Base-by-base conservation (phyloP, 2,329 filamentous ascomycete genomes). In the Aureobasidium pullulans region DNA sequence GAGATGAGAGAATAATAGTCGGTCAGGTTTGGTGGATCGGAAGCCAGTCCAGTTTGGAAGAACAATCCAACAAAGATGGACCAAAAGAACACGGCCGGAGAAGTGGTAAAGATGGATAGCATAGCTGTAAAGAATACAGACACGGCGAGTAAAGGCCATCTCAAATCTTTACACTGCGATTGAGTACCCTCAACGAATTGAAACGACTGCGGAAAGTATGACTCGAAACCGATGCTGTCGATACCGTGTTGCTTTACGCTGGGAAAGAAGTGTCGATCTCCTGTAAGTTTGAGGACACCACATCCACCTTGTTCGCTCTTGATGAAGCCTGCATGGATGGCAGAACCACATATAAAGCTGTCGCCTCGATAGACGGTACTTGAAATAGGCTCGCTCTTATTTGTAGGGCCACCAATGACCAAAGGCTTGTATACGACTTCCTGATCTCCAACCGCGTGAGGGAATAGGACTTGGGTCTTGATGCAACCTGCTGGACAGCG, bases 131-230 rank as follows among this genome's bases (percentile, higher is more conserved):
- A 96, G 53, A 85, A 83, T 28, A 93, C 79, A 0, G 91, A 95
- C 7, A 97, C 81, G 15, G 83, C 88, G 9, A 99, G 81, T 3
- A 96, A 76, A 1, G 87, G 81, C 94, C 94, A 99, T 46, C 92
- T 81, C 60, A 88, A 82, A 71, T 97, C 94, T 58, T 80, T 79
- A 15, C 90, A 86, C 52, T 84, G 81, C 66, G 90, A 88, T 13
- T 81, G 74, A 6, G 90, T 79, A 34, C 80, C 80, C 4, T 78
- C 73, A 4, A 89, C 74, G 66, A 99, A 97, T 16, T 83, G 84
- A 71, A 90, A 96, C 0, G 91, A 87, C 32, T 89, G 86, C 1
- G 94, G 94, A 67, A 99, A 99, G 64, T 90, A 90, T 0, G 90
- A 93, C 63, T 91, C 83, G 69, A 99, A 99, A 4, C 74, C 81